A percentile compares a stretch with the other conserved stretches of the same genome.
Evolutionary conservation across 2,329 filamentous ascomycete genomes (phyloP).

Genomic region (Penicillium sclerotiorum): DNA sequence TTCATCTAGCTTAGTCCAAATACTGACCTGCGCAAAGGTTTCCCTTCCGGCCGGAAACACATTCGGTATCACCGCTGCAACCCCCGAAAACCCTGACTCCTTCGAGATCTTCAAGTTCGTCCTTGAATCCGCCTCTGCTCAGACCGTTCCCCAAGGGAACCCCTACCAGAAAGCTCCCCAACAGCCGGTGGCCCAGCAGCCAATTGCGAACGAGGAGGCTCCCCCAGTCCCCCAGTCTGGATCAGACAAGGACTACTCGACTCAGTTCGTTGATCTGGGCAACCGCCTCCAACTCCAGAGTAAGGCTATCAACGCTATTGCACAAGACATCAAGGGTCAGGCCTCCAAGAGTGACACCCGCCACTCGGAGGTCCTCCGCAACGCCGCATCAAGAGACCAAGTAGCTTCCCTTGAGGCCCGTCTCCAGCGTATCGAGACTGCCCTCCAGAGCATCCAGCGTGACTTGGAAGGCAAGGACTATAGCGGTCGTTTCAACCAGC

Average conservation of each 20-base stretch:
- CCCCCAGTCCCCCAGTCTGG: slow-evolving; percentile 32
- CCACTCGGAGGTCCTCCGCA: slow-evolving; percentile 54
- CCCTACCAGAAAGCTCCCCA: slow-evolving; percentile 18
- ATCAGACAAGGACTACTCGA: slow-evolving; percentile 34
- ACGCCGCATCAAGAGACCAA: slow-evolving; percentile 40
- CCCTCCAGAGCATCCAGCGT: slow-evolving; percentile 53
- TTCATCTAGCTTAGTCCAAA: not conserved
- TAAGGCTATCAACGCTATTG: slow-evolving; percentile 60
- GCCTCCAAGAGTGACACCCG: slow-evolving; percentile 55
- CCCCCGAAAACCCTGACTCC: slow-evolving; percentile 88
- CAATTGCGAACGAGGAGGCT: slow-evolving; percentile 25
- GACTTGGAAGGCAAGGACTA: slow-evolving; percentile 62
- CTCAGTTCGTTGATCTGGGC: slow-evolving; percentile 82
- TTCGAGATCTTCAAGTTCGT: slow-evolving; percentile 91
- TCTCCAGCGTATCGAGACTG: slow-evolving; percentile 57
- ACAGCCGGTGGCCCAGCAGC: slow-evolving; percentile 30
- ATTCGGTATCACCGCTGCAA: slow-evolving; percentile 85
- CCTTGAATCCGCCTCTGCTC: slow-evolving; percentile 59
- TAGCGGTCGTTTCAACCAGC: slow-evolving; percentile 54
- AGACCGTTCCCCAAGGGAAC: slow-evolving; percentile 19
- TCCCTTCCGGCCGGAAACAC: slow-evolving; percentile 77
- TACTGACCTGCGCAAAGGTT: slow-evolving; percentile 53
- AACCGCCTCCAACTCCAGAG: slow-evolving; percentile 71
- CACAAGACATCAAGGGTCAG: slow-evolving; percentile 56
- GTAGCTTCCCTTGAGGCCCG: slow-evolving; percentile 48